Evolutionary conservation across 1,139 yeast genomes (phyloP), one percentile per base, ranked within the genome.

Genomic region (Wickerhamomyces sp.): DNA sequence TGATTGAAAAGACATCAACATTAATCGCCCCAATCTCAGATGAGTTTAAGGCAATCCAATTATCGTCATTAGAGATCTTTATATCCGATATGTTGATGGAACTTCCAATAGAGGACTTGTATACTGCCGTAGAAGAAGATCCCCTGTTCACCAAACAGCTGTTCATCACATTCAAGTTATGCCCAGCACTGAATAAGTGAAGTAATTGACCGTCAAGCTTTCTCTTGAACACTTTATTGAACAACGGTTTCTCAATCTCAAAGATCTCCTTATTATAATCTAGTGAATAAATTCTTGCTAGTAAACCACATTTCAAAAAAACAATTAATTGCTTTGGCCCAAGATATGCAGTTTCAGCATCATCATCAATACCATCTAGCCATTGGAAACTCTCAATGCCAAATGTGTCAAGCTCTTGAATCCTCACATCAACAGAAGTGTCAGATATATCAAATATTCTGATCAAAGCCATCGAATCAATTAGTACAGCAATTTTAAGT

Each of bases 381-480:
- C 59, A 55, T 15, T 50, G 42, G 10, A 55, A 49, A 6, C 33
- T 44, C n/a, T 48, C 50, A 8, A 55, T 46, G 0, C 55, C 57
- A 40, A 52, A 51, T 7, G 49, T 27, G 7, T 47, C 51, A 36
- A 49, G 55, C 27, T 52, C 58, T 14, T n/a, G 23, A 10, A 55
- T 50, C 10, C 33, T 34, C 10, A 53, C 48, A 33, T 48, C 45
- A 15, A 53, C 46, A 3, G 39, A 30, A 5, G 44, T 48, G 32
- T 54, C 55, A 13, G 34, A 35, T 6, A 46, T 45, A 36, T 54
- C 55, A 26, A 43, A 45, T 4, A 55, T 36, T 23, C 45, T 37
- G 3, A 53, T 43, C 10, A 35, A 10, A 9, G 26, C n/a, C 10
- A 39, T 36, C 8, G 44, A 43, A 7, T 38, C 45, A 6, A 53